phyloP scores from a whole-genome alignment of 2,329 filamentous ascomycete species.

The Scolecobasidium constrictum region DNA sequence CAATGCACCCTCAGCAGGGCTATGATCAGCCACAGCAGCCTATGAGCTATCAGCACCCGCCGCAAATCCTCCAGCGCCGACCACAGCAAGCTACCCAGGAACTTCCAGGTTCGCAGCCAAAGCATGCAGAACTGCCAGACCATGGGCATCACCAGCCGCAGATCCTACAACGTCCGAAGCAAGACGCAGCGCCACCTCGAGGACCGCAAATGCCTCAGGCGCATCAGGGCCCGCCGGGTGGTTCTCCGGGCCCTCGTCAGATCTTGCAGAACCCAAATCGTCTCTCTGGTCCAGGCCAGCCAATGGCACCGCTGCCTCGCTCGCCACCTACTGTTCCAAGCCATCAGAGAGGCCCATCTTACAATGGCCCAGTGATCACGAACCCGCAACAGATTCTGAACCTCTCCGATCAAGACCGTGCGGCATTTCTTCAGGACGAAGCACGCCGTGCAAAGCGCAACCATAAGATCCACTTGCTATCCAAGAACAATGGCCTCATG shows the following conservation, averaged over 20 bases:
- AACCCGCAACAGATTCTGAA: conserved; percentile 65
- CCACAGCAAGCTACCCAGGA: conserved; percentile 25
- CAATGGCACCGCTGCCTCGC: conserved; percentile 16
- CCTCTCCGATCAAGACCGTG: conserved; percentile 74
- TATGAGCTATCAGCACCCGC: conserved; percentile 30
- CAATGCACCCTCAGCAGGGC: conserved; percentile 11
- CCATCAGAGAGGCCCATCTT: conserved; percentile 37
- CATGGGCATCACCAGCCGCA: conserved; percentile 23
- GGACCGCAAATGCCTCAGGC: conserved; percentile 14
- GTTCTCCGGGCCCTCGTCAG: conserved; percentile 48
- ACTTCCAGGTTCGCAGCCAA: conserved; percentile 23
- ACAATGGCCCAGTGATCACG: conserved; percentile 43
- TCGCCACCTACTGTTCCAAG: conserved; percentile 3
- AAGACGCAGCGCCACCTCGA: conserved; percentile 14
- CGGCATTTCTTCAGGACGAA: conserved; percentile 77
- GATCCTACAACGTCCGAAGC: conserved; percentile 25
- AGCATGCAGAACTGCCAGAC: conserved; percentile 8
- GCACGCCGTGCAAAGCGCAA: conserved; percentile 93
- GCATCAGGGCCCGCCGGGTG: conserved; percentile 15
- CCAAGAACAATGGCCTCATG: conserved; percentile 94
- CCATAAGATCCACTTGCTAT: conserved; percentile 91
- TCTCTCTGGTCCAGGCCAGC: conserved; percentile 33
- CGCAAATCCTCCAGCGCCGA: conserved; percentile 38
- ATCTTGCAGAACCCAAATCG: conserved; percentile 72
- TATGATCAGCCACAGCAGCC: conserved; percentile 24